A percentile compares a stretch with the other conserved stretches of the same genome.
These are phyloP conservation scores for Ceratonia siliqua DNA, from an alignment of 306 rosid genomes.

Conservation along the genomic window DNA sequence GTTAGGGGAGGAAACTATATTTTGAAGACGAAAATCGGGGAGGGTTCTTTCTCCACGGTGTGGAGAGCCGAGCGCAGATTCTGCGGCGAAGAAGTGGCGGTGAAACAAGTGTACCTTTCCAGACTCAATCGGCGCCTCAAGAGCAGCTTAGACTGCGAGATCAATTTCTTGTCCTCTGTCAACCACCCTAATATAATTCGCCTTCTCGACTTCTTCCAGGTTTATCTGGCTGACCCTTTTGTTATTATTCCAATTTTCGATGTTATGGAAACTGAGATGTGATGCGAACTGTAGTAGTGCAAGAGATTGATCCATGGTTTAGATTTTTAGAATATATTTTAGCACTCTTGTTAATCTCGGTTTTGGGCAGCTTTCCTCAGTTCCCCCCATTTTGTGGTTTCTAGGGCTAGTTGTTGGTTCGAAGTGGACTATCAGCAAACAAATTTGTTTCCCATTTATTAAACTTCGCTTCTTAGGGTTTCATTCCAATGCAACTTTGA, in stretches of 20 bases:
- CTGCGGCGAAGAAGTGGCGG: slow-evolving; percentile 45
- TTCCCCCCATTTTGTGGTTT: not conserved
- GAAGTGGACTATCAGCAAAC: not conserved
- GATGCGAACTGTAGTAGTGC: not conserved
- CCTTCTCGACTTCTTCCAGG: slow-evolving; percentile 54
- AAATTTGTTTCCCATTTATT: not conserved
- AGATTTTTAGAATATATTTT: not conserved
- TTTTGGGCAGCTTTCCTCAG: not conserved
- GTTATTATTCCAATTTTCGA: not conserved
- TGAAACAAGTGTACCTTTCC: slow-evolving; percentile 56
- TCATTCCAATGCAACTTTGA: not conserved
- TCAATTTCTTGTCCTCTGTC: slow-evolving; percentile 59
- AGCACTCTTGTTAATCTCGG: not conserved
- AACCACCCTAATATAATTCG: slow-evolving; percentile 60
- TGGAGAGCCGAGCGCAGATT: slow-evolving; percentile 48
- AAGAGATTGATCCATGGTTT: not conserved
- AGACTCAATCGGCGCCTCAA: slow-evolving; percentile 48
- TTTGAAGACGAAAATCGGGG: slow-evolving; percentile 46
- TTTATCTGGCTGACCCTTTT: not conserved
- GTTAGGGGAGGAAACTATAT: slow-evolving; percentile 29
- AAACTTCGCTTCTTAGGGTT: not conserved
- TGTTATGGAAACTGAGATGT: not conserved
- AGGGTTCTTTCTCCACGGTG: slow-evolving; percentile 52
- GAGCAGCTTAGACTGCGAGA: slow-evolving; percentile 48
- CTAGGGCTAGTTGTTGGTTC: not conserved